These are phyloP conservation scores for Ophiostoma sp. DNA, from an alignment of 2,329 filamentous ascomycete genomes.

Conservation along the genomic window DNA sequence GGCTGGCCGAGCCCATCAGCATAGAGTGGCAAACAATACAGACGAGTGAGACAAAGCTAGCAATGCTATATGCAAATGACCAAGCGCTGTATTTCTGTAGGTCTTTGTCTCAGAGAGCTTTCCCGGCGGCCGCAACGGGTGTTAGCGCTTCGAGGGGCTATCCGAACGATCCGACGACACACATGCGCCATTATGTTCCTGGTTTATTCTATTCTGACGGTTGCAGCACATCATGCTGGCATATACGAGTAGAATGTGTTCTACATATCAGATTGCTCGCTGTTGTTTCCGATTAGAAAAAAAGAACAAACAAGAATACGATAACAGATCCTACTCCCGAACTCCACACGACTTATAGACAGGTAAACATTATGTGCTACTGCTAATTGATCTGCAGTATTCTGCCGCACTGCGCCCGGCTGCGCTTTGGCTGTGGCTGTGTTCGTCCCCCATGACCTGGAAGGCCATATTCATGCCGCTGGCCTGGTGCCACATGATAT, in stretches of 20 bases:
- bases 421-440: slow-evolving; percentile 22
- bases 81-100: background rate
- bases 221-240: too few species aligned
- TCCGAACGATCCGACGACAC: slow-evolving; percentile 9
- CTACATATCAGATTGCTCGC: too few species aligned
- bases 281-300: too few species aligned
- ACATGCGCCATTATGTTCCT: background rate
- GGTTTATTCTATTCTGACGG: too few species aligned
- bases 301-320: too few species aligned
- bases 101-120: background rate
- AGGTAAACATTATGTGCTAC: background rate
- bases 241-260: too few species aligned
- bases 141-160: slow-evolving; percentile 19
- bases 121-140: slow-evolving; percentile 15
- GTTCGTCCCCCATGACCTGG: slow-evolving; percentile 26
- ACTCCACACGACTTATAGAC: too few species aligned
- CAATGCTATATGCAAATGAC: slow-evolving; percentile 25
- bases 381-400: slow-evolving; percentile 17
- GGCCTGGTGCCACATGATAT: slow-evolving; percentile 29
- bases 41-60: background rate
- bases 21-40: background rate
- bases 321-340: too few species aligned
- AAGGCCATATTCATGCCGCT: slow-evolving; percentile 30
- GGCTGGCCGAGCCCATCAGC: background rate
- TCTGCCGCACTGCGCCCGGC: slow-evolving; percentile 18